Base-by-base conservation (phyloP, 208 protist species). In the Angomonas desouzai region DNA sequence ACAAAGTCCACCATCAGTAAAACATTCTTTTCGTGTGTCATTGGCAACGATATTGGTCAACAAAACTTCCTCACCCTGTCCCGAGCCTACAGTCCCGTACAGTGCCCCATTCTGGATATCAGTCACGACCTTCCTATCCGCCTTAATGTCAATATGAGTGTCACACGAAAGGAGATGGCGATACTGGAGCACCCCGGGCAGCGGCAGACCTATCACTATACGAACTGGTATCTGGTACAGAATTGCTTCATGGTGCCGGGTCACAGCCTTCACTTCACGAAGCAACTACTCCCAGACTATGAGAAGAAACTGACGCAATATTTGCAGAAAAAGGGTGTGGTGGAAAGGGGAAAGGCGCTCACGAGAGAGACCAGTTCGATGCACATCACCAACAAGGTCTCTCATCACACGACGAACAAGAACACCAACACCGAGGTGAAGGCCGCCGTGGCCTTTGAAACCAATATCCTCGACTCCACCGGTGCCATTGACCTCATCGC, bases 61-160 rank as follows among this genome's bases (percentile, higher is more conserved):
- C 55, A 55, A 38, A 68, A 51, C n/a, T 68, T 68, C 33, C 25
- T 68, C 34, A 47, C 48, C 22, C 63, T 68, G 6, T 23, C 64
- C 20, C 64, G 45, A 30, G 25, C 13, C 55, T 68, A 62, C 64
- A 68, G 60, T 45, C 29, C 55, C 11, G 64, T 57, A 20, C 48
- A 43, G 28, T 49, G 53, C 38, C 51, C 55, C 45, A 36, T 55
- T 18, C 55, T 68, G 4, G 29, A 55, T 10, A 18, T 68, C 53
- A 61, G 28, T 4, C 53, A 53, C 25, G 55, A 59, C 34, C 55
- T 68, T 43, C 32, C 34, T 29, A 55, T 62, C 3, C 55, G 48
- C n/a, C 29, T 68, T 27, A 27, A 40, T 20, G 38, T 68, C 6
- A 30, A 57, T 3, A 55, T 22, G 30, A 9, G 16, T 16, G 33